Percentiles rank a stretch among this genome's conserved stretches.
These are phyloP conservation scores for Gossypium trilobum DNA, from an alignment of 441 rosid species.

Conservation along the genomic window DNA sequence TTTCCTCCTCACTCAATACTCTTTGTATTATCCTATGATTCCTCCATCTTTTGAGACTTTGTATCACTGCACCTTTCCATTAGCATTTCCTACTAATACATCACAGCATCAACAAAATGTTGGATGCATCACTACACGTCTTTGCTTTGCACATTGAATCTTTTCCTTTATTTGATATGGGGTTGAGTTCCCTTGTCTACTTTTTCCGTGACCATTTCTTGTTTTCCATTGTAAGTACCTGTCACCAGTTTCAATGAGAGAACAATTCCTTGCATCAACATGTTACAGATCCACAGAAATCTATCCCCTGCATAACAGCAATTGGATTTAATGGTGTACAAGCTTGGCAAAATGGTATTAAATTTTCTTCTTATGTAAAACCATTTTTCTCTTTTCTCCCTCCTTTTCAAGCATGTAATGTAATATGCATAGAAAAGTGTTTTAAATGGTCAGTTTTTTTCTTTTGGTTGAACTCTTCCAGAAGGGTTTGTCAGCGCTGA, in stretches of 20 bases:
- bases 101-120: background rate
- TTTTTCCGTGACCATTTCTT: background rate
- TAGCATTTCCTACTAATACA: background rate
- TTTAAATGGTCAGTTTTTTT: background rate
- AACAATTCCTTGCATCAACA: slow-evolving; percentile 48
- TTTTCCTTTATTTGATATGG: background rate
- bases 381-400: background rate
- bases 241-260: background rate
- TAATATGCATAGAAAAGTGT: background rate
- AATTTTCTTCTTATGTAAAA: background rate
- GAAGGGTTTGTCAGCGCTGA: slow-evolving; percentile 64
- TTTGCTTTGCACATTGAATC: background rate
- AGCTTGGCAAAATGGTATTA: slow-evolving; percentile 69
- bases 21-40: background rate
- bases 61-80: background rate
- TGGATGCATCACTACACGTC: background rate
- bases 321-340: slow-evolving; percentile 73
- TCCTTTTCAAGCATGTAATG: background rate
- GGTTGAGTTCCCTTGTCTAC: background rate
- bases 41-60: background rate
- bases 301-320: slow-evolving; percentile 64
- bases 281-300: slow-evolving; percentile 54
- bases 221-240: background rate
- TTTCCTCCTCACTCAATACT: background rate
- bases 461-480: slow-evolving; percentile 25